A percentile compares a stretch with the other conserved stretches of the same genome.
phyloP scores from a whole-genome alignment of 2,329 filamentous ascomycete genomes.

The Aspergillus arachidicola region DNA sequence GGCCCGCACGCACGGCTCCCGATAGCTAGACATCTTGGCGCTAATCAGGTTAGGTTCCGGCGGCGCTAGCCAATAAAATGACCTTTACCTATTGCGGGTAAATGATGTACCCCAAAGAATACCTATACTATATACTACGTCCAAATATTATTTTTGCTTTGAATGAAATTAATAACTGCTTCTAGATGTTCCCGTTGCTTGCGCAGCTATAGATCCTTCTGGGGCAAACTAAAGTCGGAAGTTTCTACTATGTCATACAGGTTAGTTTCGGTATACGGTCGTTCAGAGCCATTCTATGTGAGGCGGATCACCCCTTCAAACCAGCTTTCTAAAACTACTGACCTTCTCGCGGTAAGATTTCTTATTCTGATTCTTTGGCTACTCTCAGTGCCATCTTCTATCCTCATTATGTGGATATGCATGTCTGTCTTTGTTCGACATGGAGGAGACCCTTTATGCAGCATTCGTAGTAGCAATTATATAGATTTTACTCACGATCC shows the following conservation, averaged over 20 bases:
- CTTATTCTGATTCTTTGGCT: background rate
- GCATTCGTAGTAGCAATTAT: background rate
- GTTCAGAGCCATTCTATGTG: background rate
- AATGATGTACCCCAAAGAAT: background rate
- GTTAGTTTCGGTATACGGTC: background rate
- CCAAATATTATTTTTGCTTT: background rate
- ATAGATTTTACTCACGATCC: too few relatives aligned
- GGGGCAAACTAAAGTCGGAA: background rate
- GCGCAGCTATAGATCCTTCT: background rate
- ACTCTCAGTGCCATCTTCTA: background rate
- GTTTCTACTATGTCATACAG: background rate
- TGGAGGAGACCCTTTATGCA: too few relatives aligned
- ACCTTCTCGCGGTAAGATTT: background rate
- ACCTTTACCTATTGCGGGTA: background rate
- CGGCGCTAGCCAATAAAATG: background rate
- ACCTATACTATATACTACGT: background rate
- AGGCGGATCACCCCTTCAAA: background rate
- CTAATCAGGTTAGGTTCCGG: background rate
- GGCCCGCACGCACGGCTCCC: slow-evolving; percentile 5
- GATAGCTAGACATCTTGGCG: background rate
- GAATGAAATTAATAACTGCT: background rate
- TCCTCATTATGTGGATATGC: background rate
- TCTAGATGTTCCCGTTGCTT: background rate
- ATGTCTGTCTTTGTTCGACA: background rate
- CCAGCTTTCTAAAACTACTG: background rate